Evolutionary conservation across 2,329 filamentous ascomycete genomes (phyloP), one percentile per base, ranked within the genome.

Genomic region (Neonectria ditissima): DNA sequence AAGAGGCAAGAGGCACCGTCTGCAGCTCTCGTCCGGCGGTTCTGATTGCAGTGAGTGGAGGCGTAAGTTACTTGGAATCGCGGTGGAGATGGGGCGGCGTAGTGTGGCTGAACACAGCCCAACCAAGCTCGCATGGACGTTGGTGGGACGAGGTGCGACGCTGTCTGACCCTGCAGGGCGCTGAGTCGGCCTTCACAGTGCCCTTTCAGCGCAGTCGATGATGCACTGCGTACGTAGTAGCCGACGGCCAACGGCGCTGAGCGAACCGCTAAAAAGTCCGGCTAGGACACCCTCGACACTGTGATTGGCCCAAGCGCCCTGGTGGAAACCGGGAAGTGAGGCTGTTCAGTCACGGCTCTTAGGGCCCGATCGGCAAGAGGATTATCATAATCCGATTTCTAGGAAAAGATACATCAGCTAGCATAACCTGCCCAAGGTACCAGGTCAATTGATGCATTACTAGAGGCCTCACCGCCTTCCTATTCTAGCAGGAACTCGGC

Each of bases 61-160:
- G 37, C 37, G 37, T 18, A n/a, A n/a, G n/a, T n/a, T n/a, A 26
- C 24, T 26, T 26, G 24, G 24, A 4, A 18, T 47, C 22, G 44
- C 45, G 39, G 59, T 57, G 59, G 59, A 37, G 54, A 45, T 20
- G 20, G 43, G 9, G 26, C 43, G 37, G 48, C 55, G 60, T 59
- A 54, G 53, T 59, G 60, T 63, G 60, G 60, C 60, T 63, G 55
- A 48, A 55, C 34, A 32, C 4, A 20, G 30, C 14, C 44, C 20
- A 30, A 28, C 26, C 52, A 41, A 39, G 16, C 24, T 20, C n/a
- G 10, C 28, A 10, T 3, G 47, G n/a, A n/a, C 16, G 26, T 16
- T 37, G 11, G 24, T 48, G 16, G n/a, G 26, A 48, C 44, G 14
- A 48, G 16, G 45, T 13, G 24, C 5, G 24, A 48, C 24, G 28